Evolutionary conservation across 108 stramenopile genomes (phyloP).

Genomic region (Licmophora abbreviata): DNA sequence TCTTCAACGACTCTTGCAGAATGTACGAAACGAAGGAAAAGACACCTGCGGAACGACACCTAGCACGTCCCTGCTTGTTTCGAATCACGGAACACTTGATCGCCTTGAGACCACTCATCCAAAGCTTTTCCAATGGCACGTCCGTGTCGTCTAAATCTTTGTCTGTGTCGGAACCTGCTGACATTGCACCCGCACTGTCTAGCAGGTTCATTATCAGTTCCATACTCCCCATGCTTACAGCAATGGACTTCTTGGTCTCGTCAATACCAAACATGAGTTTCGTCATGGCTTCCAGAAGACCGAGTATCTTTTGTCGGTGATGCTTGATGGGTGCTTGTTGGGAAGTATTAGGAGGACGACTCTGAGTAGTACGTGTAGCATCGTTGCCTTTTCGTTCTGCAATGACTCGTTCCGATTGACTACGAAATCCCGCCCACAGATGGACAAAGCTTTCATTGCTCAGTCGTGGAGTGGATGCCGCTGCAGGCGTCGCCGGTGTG

Average conservation of each 20-base stretch:
- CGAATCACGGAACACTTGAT: conserved; percentile 3
- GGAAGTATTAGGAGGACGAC: no score
- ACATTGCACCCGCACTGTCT: neutral
- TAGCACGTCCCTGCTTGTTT: conserved; percentile 2
- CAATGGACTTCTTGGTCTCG: conserved; percentile 1
- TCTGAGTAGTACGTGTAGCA: no score
- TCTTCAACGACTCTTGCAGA: neutral
- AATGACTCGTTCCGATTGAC: no score
- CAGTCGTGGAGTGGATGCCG: no score
- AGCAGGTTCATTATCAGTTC: neutral
- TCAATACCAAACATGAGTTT: conserved; percentile 7
- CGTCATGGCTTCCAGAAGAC: neutral
- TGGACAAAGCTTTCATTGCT: no score
- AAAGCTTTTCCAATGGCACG: neutral
- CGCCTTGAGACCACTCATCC: conserved; percentile 4
- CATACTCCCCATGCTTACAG: neutral
- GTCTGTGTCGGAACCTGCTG: neutral
- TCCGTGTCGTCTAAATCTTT: neutral
- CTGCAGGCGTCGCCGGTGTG: no score
- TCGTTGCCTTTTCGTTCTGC: no score
- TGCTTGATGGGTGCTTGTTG: no score
- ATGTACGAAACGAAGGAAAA: neutral
- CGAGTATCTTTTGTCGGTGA: neutral
- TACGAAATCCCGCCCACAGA: no score
- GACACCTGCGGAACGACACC: conserved; percentile 4